Evolutionary conservation across 179 eudicot genomes (phyloP), one percentile per base, ranked within the genome.

Genomic region (Sideroxylon spinosum): DNA sequence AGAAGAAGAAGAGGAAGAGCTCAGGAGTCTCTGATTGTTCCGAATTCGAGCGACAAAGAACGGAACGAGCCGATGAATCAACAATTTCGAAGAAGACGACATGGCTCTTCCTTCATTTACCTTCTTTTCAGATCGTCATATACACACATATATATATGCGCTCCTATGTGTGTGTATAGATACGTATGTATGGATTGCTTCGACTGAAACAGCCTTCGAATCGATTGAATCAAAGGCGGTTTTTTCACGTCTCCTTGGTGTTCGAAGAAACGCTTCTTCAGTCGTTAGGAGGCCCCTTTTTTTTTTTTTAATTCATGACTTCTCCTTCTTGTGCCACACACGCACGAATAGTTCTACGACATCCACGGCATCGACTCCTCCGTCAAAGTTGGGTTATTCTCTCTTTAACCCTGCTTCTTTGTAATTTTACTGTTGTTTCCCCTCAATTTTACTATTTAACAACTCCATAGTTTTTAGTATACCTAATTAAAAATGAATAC

Each of bases 11-110:
- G 81, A 81, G 8, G 81, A 76, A 5, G 86, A 82, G 73, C 83
- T 81, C 0, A 87, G 81, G 60, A 88, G 78, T 67, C 85, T 82
- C 16, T 82, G 84, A 63, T 89, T 89, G 0, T 66, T 88, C 53
- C 89, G 90, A 71, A 92, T 81, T 74, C 86, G 88, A 78, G 83
- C 74, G 7, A 87, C 79, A 2, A 88, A 53, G 55, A 74, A 81
- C 0, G 91, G 88, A 55, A 80, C 67, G 0, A 90, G 11, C 12
- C 91, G 91, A 53, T 74, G 74, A 19, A 92, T 72, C 60, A 90
- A 44, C 66, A 89, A 87, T 55, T 86, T 80, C 46, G 95, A 79
- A 57, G 86, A 64, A 25, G 82, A 74, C 52, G 78, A 71, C 78
- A 77, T 78, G 49, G 78, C 55, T 44, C 46, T 63, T 50, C 75